Base-by-base conservation (phyloP, 176 grass and related monocot genomes). In the Avena eriantha region DNA sequence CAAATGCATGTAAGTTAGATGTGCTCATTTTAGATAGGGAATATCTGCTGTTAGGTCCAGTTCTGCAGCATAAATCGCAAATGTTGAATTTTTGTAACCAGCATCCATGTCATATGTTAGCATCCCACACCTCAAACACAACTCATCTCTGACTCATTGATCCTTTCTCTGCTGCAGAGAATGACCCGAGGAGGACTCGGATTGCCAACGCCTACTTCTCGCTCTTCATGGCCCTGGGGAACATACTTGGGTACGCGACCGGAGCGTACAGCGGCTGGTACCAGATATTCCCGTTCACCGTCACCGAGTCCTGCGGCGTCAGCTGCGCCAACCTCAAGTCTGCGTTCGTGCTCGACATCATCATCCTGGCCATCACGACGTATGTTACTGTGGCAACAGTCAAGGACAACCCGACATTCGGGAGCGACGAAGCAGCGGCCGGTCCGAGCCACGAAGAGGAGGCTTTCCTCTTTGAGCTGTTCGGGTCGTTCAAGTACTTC, bases 171-270 rank as follows among this genome's bases (percentile, higher is more conserved):
- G 48, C 79, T 88, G 83, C 90, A 99, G 97, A 93, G 53, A 96
- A 99, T 75, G 90, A 99, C 85, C 94, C 92, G 49, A 94, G 92
- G 76, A 66, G 89, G 84, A 96, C 88, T 58, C 84, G 96, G 14
- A 94, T 98, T 22, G 96, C 96, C 51, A 98, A 96, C 84, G 96
- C 96, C n/a, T 98, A 98, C 86, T 98, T 94, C 81, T 98, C 96
- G 24, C 90, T 96, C 84, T 98, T 98, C 90, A 98, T 98, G 94
- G 97, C 94, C 12, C 83, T 96, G 80, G 92, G 97, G 77, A 96
- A 96, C 80, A 91, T 99, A 69, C 90, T 99, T 2, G 94, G 97
- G 54, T 99, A 92, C 56, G 94, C 97, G 50, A 89, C 94, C 41
- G 97, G 94, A 77, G 91, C 97, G 15, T 96, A 90, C 48, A 93